Base-by-base conservation (phyloP, 305 asterid species). In the Solanum hybrid region DNA sequence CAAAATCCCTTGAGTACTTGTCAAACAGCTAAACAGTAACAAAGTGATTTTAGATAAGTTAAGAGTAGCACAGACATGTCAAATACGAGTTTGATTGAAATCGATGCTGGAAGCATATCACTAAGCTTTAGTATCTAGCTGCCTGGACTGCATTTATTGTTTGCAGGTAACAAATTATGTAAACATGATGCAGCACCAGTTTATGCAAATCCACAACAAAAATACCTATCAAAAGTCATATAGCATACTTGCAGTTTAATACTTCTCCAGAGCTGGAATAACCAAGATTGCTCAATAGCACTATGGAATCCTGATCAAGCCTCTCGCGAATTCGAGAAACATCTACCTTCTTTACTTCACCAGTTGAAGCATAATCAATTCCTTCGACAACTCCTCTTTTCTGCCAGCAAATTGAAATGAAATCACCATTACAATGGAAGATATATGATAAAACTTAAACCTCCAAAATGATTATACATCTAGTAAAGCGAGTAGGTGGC, bases 381-480 rank as follows among this genome's bases (percentile, higher is more conserved):
- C 99, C 99, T 91, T 95, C 98, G 31, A 96, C 96, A 36, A 97
- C 99, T 91, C 99, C 99, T 93, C 99, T 96, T 94, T 98, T 96
- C 99, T 96, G 98, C 81, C 87, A 93, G 89, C 13, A 90, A 61
- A 84, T 90, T 57, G 57, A 86, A 33, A 42, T 26, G 91, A 89
- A 69, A 4, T 20, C 64, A 82, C 69, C 75, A 37, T 29, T 84
- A n/a, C 71, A 39, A 11, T 51, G 69, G 73, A 83, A 35, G 78
- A 67, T 82, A 61, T 61, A 51, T 16, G 36, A 29, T 46, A 79
- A 84, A 82, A 61, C 75, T 74, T 42, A 20, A 76, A 89, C 11
- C 67, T 11, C 3, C 51, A 42, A 64, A 33, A 33, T 78, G 36
- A 9, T 22, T 11, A 86, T 12, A 29, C 28, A 74, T 46, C 35